Evolutionary conservation across 1,284 basidiomycete species (phyloP), one percentile per base, ranked within the genome.

Genomic region (Ceratobasidium sp.): DNA sequence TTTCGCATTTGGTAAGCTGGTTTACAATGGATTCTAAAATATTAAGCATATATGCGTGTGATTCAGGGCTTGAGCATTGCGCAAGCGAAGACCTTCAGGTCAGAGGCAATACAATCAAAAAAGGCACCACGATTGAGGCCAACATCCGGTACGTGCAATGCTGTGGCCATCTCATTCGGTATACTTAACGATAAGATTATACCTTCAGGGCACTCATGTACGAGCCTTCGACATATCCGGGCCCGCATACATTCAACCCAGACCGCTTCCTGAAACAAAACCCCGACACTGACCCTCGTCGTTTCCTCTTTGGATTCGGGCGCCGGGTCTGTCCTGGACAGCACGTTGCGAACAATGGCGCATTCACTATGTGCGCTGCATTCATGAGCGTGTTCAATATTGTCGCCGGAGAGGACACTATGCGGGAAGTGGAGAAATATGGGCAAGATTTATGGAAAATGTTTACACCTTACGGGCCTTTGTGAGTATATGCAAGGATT

Each of bases 281-380:
- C 1, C 73, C 73, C 4, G 51, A 67, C 51, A 28, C 51, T 9
- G 73, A 76, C 15, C 73, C 73, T 3, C 73, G 73, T 13, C 61
- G 63, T 4, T 76, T 56, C 63, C 4, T 76, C 2, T 76, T 76
- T n/a, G 73, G 73, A 4, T 76, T 76, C 40, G 73, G 73, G 20
- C 63, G 73, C 1, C 73, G 73, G 7, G 73, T 67, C 3, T 76
- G 73, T n/a, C 73, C 73, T 4, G 73, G 73, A 10, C 73, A 67
- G 10, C 73, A 76, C 39, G 61, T 76, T 15, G 63, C 73, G 10
- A 76, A 76, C 73, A 76, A 76, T 28, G 51, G 49, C 15, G 63
- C 73, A 7, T 76, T 66, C 46, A 56, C 63, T 13, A 64, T 76
- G 40, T 64, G 61, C 44, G 63, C 73, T 1, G 51, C 49, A 13